phyloP scores from a whole-genome alignment of 176 grass and related monocot species.

The Thalia dealbata region DNA sequence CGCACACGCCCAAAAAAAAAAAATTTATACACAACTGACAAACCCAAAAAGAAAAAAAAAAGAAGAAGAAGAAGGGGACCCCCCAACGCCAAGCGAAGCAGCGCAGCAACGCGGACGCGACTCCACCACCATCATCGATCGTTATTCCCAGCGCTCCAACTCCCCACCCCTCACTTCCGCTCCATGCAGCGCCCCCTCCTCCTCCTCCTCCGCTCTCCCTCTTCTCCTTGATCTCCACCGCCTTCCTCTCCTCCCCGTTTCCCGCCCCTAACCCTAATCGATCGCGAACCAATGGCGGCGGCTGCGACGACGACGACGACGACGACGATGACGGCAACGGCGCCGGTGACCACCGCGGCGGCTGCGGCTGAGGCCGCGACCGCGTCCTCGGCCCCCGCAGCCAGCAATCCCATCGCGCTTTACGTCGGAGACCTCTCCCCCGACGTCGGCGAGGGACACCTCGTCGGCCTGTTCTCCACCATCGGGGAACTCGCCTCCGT shows the following conservation, averaged over 20 bases:
- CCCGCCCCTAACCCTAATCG: background rate
- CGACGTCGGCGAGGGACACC: slow-evolving; percentile 29
- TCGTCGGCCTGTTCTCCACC: slow-evolving; percentile 38
- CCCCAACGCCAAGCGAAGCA: too few relatives aligned
- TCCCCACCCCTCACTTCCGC: too few relatives aligned
- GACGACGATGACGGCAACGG: background rate
- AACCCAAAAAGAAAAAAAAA: too few relatives aligned
- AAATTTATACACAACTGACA: too few relatives aligned
- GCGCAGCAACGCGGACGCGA: too few relatives aligned
- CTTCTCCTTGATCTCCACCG: background rate
- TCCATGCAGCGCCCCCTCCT: too few relatives aligned
- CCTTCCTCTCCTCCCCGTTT: background rate
- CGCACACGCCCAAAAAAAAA: too few relatives aligned
- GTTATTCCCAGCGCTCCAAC: too few relatives aligned
- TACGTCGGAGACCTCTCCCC: slow-evolving; percentile 60
- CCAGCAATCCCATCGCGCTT: slow-evolving; percentile 19
- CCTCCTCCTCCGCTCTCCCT: too few relatives aligned
- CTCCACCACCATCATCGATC: too few relatives aligned
- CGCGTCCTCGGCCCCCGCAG: slow-evolving; percentile 12
- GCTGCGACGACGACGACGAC: background rate
- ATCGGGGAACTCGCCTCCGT: slow-evolving; percentile 50
- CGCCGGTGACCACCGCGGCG: too few relatives aligned
- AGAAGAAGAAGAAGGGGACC: too few relatives aligned
- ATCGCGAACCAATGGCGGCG: background rate
- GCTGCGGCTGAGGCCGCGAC: background rate